Evolutionary conservation across 2,329 filamentous ascomycete genomes (phyloP).

Genomic region (Verticillium dahliae): DNA sequence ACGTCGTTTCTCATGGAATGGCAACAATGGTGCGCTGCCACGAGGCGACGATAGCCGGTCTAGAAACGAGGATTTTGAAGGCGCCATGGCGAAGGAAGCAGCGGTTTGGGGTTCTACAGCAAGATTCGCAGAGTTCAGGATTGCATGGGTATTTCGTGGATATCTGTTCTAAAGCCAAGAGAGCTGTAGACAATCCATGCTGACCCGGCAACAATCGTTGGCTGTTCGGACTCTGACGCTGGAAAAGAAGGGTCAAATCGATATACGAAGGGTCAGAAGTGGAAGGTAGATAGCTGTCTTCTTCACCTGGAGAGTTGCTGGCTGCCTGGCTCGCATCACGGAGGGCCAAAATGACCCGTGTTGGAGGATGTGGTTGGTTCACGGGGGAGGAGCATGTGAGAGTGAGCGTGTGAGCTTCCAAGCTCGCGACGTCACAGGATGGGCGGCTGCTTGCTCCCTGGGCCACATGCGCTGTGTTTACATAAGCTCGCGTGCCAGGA

Average conservation of each 20-base stretch:
- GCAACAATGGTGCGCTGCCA: constrained; percentile 15
- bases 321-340: neutral
- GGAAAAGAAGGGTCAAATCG: neutral
- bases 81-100: constrained; percentile 5
- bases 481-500: neutral
- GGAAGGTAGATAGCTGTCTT: neutral
- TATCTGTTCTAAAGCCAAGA: neutral
- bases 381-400: neutral
- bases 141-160: neutral
- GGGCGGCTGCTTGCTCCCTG: neutral
- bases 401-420: neutral
- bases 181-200: neutral
- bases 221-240: neutral
- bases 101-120: neutral
- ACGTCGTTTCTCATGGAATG: constrained; percentile 16
- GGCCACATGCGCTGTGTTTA: neutral
- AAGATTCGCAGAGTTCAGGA: neutral
- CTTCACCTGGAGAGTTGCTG: neutral
- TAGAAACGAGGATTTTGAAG: constrained; percentile 9
- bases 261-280: neutral
- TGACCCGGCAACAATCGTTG: neutral
- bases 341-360: neutral
- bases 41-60: constrained; percentile 10
- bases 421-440: neutral
- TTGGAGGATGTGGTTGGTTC: neutral